phyloP scores from a whole-genome alignment of 306 rosid species.

The Malus orientalis region DNA sequence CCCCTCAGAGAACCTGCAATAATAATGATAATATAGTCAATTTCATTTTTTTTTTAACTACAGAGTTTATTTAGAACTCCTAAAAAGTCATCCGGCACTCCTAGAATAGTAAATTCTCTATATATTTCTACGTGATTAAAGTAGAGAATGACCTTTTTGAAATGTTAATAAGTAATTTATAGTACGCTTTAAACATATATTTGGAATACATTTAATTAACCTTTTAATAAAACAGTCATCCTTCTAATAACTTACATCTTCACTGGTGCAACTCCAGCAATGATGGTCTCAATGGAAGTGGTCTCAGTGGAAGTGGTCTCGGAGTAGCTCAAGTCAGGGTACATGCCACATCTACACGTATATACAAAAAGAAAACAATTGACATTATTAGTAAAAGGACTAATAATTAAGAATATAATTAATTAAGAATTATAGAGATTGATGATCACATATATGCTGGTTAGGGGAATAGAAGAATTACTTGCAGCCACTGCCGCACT shows the following conservation, averaged over 20 bases:
- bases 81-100: not conserved
- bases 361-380: not conserved
- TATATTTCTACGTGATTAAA: too few species aligned
- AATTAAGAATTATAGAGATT: not conserved
- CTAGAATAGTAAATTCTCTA: not conserved
- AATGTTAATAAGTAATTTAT: too few species aligned
- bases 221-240: not conserved
- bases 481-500: constrained; percentile 15
- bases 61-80: not conserved
- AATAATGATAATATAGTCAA: not conserved
- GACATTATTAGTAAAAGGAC: not conserved
- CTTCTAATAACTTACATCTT: constrained; percentile 15
- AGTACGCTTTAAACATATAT: not conserved
- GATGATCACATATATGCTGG: not conserved
- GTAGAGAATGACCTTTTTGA: too few species aligned
- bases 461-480: not conserved
- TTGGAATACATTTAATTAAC: not conserved
- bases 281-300: constrained; percentile 10
- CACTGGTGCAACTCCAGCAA: constrained; percentile 26
- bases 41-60: not conserved
- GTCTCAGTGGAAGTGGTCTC: constrained; percentile 20
- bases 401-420: not conserved
- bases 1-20: not conserved
- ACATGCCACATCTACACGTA: constrained; percentile 13
- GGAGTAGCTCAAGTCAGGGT: constrained; percentile 12